Base-by-base conservation (phyloP, 1,139 yeast species). In the Trichomonascaceae sp. region DNA sequence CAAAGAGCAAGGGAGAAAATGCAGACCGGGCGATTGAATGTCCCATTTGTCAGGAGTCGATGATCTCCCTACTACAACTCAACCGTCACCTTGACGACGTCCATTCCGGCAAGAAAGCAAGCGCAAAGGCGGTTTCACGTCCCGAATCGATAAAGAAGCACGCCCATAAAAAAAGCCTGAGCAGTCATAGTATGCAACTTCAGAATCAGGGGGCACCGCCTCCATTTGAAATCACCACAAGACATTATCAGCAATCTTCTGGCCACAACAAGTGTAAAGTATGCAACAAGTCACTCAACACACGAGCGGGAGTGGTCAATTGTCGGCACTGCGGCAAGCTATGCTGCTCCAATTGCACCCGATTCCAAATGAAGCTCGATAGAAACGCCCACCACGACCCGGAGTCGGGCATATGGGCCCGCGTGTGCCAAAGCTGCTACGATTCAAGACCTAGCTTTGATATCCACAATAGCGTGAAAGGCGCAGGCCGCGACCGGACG, bases 71-170 rank as follows among this genome's bases (percentile, higher is more conserved):
- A 30, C 43, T 51, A 14, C 78, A 73, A 41, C 60, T 82, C 40
- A 80, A 80, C 50, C 64, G 67, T 30, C 94, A 84, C 51, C 58
- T 84, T 18, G 94, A 82, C 50, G 80, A 70, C 38, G 67, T 56
- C 3, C 95, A 82, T 52, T 54, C 60, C 2, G 23, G 23, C 46
- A 45, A 22, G 61, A 58, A 33, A 59, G 57, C 13, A 64, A 62
- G 33, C 47, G 62, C 22, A 54, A 52, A 37, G 50, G 60, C 9
- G 65, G 70, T 70, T 51, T 64, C 39, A 38, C 42, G 33, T 46
- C 47, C 31, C 45, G 48, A 30, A 53, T 52, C 9, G 51, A n/a
- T n/a, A n/a, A 49, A 15, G 42, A 42, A 35, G 51, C 56, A 13
- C 41, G 40, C 29, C 22, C 22, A 37, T 46, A 51, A 17, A 54